Conservation (phyloP, 345 rosid species). For the Ceriops tagal region DNA sequence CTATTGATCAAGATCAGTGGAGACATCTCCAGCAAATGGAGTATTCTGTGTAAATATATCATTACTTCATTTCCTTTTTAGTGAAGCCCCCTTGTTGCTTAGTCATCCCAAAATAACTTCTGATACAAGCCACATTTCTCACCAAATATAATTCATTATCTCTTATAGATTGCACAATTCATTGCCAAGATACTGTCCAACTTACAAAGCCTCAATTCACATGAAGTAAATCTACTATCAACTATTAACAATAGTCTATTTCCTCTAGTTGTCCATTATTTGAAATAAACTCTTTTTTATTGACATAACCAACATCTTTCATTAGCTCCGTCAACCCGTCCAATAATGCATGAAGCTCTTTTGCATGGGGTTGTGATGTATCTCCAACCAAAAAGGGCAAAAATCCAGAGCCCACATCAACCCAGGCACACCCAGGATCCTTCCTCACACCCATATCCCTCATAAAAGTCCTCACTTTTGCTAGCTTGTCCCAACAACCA, state of each 20-base stretch:
- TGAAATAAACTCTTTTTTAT: not conserved
- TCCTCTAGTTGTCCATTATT: conserved; percentile 10
- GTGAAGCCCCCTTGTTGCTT: conserved; percentile 25
- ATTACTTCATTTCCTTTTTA: conserved; percentile 43
- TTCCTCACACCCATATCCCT: conserved; percentile 67
- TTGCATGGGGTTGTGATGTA: conserved; percentile 40
- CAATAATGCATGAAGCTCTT: conserved; percentile 45
- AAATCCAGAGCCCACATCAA: conserved; percentile 53
- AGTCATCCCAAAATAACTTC: too few relatives aligned
- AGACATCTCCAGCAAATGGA: conserved; percentile 24
- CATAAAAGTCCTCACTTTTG: conserved; percentile 61
- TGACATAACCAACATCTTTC: conserved; percentile 36
- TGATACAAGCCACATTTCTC: too few relatives aligned
- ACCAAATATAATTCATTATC: too few relatives aligned
- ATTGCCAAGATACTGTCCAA: too few relatives aligned
- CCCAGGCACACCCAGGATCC: conserved; percentile 72
- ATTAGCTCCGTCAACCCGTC: conserved; percentile 60
- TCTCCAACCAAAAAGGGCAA: conserved; percentile 55
- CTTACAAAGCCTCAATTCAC: too few relatives aligned
- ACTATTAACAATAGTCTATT: not conserved
- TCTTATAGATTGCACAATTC: too few relatives aligned
- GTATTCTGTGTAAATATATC: conserved; percentile 35
- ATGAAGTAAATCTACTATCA: too few relatives aligned
- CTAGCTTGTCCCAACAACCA: conserved; percentile 61
- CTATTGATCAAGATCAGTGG: conserved; percentile 35